Percentiles rank a stretch among this genome's conserved stretches.
phyloP scores from a whole-genome alignment of 768 basidiomycete species.

The Lentinula sp. region DNA sequence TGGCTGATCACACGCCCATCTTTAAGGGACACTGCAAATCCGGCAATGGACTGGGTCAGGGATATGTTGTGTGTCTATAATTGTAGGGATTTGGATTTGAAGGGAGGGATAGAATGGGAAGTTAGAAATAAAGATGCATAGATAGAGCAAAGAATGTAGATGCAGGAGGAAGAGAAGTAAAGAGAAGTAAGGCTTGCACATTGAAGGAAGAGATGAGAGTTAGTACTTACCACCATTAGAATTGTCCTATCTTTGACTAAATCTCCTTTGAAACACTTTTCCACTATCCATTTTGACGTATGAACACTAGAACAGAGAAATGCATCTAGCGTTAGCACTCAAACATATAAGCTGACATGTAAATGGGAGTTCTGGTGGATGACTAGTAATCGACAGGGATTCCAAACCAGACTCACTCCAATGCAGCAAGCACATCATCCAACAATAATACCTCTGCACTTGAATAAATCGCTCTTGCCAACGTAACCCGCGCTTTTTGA shows the following conservation, averaged over 20 bases:
- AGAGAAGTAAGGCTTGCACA: neutral
- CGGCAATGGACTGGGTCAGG: constrained; percentile 45
- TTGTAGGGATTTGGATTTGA: too few species aligned
- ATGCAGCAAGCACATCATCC: constrained; percentile 20
- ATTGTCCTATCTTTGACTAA: constrained; percentile 73
- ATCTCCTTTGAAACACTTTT: constrained; percentile 75
- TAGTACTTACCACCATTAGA: constrained; percentile 61
- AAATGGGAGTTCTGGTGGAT: constrained; percentile 18
- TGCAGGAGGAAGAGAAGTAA: too few species aligned
- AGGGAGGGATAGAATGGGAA: too few species aligned
- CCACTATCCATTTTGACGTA: constrained; percentile 77
- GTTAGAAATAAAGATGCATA: too few species aligned
- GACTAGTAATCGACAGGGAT: too few species aligned
- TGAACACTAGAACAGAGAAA: constrained; percentile 45
- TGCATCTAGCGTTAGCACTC: too few species aligned
- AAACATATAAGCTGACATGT: too few species aligned
- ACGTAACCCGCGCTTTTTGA: constrained; percentile 33
- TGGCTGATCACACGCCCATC: constrained; percentile 48
- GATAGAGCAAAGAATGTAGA: too few species aligned
- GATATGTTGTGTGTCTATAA: constrained; percentile 43
- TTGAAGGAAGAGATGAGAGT: neutral
- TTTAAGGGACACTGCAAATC: constrained; percentile 50
- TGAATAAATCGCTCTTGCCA: constrained; percentile 41
- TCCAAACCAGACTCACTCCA: constrained; percentile 35
- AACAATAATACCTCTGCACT: constrained; percentile 42